Conservation (phyloP, 129 eudicot genomes). For the Sambucus nigra region DNA sequence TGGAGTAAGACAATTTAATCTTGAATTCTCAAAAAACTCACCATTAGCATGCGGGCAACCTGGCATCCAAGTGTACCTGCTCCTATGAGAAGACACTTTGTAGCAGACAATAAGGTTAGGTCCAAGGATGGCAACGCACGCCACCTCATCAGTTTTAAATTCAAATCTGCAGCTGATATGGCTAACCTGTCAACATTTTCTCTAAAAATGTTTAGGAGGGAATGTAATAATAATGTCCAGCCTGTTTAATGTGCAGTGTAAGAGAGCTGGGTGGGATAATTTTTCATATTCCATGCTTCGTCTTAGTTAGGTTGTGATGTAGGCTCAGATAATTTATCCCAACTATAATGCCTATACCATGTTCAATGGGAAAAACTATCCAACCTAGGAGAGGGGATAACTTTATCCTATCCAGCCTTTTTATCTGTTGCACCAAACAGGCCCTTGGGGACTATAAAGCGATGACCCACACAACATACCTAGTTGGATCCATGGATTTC, state of each 20-base stretch:
- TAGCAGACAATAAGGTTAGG: conserved; percentile 43
- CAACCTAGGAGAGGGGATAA: no score
- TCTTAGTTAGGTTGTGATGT: no score
- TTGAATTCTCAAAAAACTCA: conserved; percentile 23
- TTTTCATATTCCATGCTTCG: no score
- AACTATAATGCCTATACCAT: no score
- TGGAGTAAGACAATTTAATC: background rate
- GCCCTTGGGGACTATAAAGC: background rate
- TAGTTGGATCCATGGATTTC: conserved; percentile 85
- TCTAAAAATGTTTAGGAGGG: conserved; percentile 3
- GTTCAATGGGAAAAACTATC: no score
- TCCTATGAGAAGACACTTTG: conserved; percentile 84
- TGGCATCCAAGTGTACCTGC: conserved; percentile 99
- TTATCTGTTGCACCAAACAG: no score
- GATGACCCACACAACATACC: conserved; percentile 28
- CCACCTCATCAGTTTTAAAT: conserved; percentile 91
- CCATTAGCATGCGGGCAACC: conserved; percentile 98
- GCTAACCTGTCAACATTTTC: conserved; percentile 51
- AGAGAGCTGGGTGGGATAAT: no score
- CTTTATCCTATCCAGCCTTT: no score
- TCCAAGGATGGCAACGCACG: conserved; percentile 84
- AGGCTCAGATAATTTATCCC: no score
- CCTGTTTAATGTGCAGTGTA: no score
- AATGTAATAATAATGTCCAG: background rate
- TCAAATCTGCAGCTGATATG: conserved; percentile 86